Percentiles rank a stretch among this genome's conserved stretches.
These are phyloP conservation scores for Solanum infundibuliforme DNA, from an alignment of 257 asterid species.

Conservation along the genomic window DNA sequence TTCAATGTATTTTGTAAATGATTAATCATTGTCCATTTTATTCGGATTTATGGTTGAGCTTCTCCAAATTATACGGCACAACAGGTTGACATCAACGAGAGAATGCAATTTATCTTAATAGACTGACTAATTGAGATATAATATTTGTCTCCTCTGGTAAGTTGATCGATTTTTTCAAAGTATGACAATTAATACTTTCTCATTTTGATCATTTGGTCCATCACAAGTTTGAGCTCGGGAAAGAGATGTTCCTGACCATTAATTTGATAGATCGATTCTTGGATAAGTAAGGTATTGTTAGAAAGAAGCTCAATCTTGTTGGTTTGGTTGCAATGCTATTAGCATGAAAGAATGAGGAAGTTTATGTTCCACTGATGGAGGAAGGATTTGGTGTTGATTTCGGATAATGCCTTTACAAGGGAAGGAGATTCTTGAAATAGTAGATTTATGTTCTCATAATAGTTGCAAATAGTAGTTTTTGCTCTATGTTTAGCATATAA, in stretches of 20 bases:
- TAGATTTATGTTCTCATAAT: neutral
- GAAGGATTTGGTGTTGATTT: neutral
- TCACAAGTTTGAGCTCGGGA: neutral
- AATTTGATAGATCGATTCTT: neutral
- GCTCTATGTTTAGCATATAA: no score
- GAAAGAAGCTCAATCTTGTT: neutral
- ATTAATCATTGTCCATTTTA: neutral
- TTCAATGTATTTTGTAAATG: neutral
- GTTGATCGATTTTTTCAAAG: neutral
- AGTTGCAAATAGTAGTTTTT: neutral
- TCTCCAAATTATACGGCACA: neutral
- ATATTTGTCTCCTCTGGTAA: fast-evolving
- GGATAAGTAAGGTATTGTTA: neutral
- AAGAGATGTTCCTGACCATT: neutral
- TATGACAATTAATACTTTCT: neutral
- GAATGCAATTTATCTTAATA: neutral
- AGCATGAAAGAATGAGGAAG: neutral
- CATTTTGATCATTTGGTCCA: neutral
- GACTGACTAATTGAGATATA: neutral
- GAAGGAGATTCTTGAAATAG: neutral
- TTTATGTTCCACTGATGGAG: neutral
- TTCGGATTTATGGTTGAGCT: neutral
- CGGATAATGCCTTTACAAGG: neutral
- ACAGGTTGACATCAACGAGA: neutral
- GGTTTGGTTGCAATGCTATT: neutral